Conservation (phyloP, 225 moss, liverwort and hornwort species). For the Anthoceros angustus region DNA sequence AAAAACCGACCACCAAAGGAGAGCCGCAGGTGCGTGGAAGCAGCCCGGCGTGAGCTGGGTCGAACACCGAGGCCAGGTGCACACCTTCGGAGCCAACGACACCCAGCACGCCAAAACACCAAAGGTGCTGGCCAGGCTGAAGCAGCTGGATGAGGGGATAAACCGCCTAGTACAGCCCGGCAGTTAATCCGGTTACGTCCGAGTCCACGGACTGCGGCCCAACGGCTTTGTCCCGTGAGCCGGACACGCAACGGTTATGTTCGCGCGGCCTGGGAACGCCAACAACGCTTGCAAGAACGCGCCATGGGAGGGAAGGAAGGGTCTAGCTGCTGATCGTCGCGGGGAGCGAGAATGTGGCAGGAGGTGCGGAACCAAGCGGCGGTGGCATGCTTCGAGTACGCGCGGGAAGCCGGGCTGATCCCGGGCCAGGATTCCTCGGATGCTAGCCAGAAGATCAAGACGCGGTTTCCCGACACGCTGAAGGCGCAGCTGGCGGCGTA, state of each 20-base stretch:
- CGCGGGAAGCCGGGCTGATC: neutral
- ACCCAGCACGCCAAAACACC: too few relatives aligned
- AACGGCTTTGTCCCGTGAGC: neutral
- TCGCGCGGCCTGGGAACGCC: constrained; percentile 1
- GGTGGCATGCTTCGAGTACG: constrained; percentile 1
- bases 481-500: neutral
- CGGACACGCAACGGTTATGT: constrained; percentile 1
- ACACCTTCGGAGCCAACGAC: too few relatives aligned
- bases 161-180: too few relatives aligned
- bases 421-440: neutral
- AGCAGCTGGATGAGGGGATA: too few relatives aligned
- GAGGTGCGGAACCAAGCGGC: neutral
- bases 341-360: neutral
- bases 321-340: neutral
- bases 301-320: neutral
- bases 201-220: neutral
- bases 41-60: too few relatives aligned
- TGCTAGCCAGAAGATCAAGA: neutral
- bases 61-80: too few relatives aligned
- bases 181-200: too few relatives aligned
- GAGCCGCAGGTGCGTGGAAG: too few relatives aligned
- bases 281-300: too few relatives aligned
- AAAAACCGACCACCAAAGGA: too few relatives aligned
- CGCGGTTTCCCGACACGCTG: neutral
- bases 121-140: too few relatives aligned